Evolutionary conservation across 305 asterid species (phyloP).

Genomic region (Andrographis paniculata): DNA sequence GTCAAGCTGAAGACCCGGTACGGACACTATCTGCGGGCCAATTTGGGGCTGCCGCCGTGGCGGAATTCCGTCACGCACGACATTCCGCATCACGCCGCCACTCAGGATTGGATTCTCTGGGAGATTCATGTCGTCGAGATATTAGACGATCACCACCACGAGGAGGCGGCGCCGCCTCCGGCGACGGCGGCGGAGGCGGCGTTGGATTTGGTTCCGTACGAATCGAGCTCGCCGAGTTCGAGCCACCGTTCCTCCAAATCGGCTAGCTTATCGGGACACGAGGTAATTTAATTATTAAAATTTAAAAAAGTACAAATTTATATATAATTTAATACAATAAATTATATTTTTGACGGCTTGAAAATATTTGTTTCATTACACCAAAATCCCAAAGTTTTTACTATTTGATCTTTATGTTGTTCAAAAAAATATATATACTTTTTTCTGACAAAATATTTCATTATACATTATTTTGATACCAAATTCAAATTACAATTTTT

Average conservation of each 20-base stretch:
- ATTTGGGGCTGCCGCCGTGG: slow-evolving; percentile 97
- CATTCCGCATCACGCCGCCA: slow-evolving; percentile 62
- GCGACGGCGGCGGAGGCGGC: slow-evolving; percentile 22
- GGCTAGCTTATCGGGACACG: slow-evolving; percentile 40
- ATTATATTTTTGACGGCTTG: not conserved
- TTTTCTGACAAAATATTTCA: no score
- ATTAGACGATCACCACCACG: not conserved
- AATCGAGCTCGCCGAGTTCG: slow-evolving; percentile 18
- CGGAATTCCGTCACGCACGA: slow-evolving; percentile 88
- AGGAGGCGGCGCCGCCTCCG: slow-evolving; percentile 27
- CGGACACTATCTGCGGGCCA: slow-evolving; percentile 67
- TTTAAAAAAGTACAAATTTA: no score
- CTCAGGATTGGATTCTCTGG: slow-evolving; percentile 86
- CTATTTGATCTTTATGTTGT: no score
- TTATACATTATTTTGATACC: no score
- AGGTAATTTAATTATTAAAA: slow-evolving; percentile 31
- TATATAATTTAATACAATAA: not conserved
- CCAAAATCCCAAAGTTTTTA: no score
- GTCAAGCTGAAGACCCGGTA: slow-evolving; percentile 59
- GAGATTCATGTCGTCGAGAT: slow-evolving; percentile 71
- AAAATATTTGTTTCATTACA: no score
- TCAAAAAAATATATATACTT: no score
- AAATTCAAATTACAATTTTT: no score
- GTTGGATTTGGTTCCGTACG: slow-evolving; percentile 17
- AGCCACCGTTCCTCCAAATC: slow-evolving; percentile 16